phyloP scores from a whole-genome alignment of 2,329 filamentous ascomycete genomes.

The Claviceps arundinis region DNA sequence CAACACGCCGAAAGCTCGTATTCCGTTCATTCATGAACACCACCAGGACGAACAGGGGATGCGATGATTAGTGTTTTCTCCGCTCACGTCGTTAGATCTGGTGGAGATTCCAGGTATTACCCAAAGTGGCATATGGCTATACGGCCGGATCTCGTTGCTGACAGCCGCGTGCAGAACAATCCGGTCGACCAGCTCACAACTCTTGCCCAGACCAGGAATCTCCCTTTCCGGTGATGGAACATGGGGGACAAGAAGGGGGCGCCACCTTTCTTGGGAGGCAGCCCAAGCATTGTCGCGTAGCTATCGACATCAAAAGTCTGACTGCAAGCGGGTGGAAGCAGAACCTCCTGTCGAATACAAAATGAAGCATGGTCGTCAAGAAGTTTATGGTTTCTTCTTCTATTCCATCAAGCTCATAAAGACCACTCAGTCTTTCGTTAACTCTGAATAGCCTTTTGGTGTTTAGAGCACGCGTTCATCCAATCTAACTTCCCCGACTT shows the following conservation, averaged over 20 bases:
- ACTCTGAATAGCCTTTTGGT: not conserved
- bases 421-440: not conserved
- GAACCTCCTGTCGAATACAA: not conserved
- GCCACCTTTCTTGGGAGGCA: not conserved
- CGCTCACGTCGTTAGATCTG: not conserved
- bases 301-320: not conserved
- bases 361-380: not conserved
- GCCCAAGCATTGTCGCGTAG: not conserved
- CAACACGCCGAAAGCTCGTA: not conserved
- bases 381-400: not conserved
- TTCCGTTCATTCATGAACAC: not conserved
- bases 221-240: not conserved
- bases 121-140: not conserved
- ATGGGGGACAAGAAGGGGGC: too few species aligned
- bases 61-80: not conserved
- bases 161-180: not conserved
- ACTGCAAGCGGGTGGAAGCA: not conserved
- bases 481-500: slow-evolving; percentile 9
- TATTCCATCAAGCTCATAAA: not conserved
- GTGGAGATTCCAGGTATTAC: not conserved
- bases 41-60: not conserved
- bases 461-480: not conserved
- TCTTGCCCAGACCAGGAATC: not conserved
- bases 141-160: not conserved
- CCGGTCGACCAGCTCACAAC: not conserved